Evolutionary conservation across 2,329 filamentous ascomycete species (phyloP), one percentile per base, ranked within the genome.

Genomic region (Colletotrichum musae): DNA sequence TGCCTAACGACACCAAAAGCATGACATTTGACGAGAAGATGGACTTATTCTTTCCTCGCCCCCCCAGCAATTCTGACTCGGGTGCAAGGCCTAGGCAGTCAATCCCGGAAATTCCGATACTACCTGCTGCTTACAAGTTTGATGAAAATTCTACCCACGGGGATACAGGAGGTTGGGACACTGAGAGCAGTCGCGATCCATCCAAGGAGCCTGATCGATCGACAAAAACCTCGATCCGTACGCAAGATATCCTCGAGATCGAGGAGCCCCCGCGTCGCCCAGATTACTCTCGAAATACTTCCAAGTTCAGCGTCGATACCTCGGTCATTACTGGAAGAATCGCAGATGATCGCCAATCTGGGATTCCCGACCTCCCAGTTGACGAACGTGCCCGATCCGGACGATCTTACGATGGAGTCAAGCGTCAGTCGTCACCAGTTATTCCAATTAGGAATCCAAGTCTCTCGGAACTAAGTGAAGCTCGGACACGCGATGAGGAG

Each of bases 11-110:
- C 69, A 88, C 86, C 3, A 85, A 84, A 76, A 89, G 86, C 74
- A 89, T 89, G 87, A 88, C 86, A 0, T 84, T 88, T 70, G 81
- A 88, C 59, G 87, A 89, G 73, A 89, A 89, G 75, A 86, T 89
- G 79, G 78, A 81, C 2, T 75, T 88, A 5, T 77, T 89, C 26
- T 88, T 87, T 71, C 80, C 84, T 4, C 75, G 51, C 2, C 54
- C 77, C 7, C 77, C 82, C 2, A 73, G 64, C 41, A 53, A 54
- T 39, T 59, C 50, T 5, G 57, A 52, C 32, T 41, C 48, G 5
- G 54, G 18, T 15, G 51, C 36, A n/a, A 43, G 54, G 15, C 32
- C n/a, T 5, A 56, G 58, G 18, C 41, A 39, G 4, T 81, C 81
- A 3, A 80, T 87, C 15, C 85, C 86, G 12, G 80, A 83, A 4